phyloP scores from a whole-genome alignment of 768 basidiomycete genomes.

The Fomitopsis pulvina region DNA sequence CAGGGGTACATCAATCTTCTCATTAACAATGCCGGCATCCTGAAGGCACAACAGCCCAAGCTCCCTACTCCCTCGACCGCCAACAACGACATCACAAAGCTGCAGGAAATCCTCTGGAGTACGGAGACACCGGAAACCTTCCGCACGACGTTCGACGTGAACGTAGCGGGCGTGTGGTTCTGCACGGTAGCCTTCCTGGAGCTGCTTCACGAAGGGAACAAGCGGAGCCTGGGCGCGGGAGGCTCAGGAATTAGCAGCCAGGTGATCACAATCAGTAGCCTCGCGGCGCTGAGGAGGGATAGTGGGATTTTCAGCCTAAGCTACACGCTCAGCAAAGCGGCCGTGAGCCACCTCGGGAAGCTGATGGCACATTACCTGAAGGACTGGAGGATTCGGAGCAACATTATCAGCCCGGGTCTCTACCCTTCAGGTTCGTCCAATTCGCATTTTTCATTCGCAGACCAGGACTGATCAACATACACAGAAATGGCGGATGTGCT shows the following conservation, averaged over 20 bases:
- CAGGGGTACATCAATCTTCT: slow-evolving; percentile 71
- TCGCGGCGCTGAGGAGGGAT: slow-evolving; percentile 52
- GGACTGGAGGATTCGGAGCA: slow-evolving; percentile 64
- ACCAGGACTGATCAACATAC: too few relatives aligned
- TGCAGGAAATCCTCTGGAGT: slow-evolving; percentile 63
- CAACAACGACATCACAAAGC: slow-evolving; percentile 28
- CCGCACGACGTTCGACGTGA: slow-evolving; percentile 59
- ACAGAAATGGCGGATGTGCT: slow-evolving; percentile 33
- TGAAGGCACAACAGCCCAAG: slow-evolving; percentile 26
- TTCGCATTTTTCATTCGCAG: too few relatives aligned
- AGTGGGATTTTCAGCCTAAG: slow-evolving; percentile 59
- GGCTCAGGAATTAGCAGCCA: slow-evolving; percentile 32
- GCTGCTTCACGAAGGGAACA: slow-evolving; percentile 69
- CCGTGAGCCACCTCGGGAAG: slow-evolving; percentile 71
- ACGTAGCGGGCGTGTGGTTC: slow-evolving; percentile 69
- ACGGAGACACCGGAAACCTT: slow-evolving; percentile 56
- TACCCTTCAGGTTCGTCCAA: slow-evolving; percentile 71
- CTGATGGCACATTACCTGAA: slow-evolving; percentile 65
- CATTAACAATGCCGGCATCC: slow-evolving; percentile 73
- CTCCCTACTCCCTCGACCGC: slow-evolving; percentile 28
- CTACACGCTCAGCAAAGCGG: slow-evolving; percentile 72
- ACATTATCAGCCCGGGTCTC: slow-evolving; percentile 69
- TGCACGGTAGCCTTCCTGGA: slow-evolving; percentile 79
- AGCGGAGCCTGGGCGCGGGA: slow-evolving; percentile 8
- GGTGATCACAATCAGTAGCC: slow-evolving; percentile 55